Base-by-base conservation (phyloP, 116 monocot genomes). In the Iris pallida region DNA sequence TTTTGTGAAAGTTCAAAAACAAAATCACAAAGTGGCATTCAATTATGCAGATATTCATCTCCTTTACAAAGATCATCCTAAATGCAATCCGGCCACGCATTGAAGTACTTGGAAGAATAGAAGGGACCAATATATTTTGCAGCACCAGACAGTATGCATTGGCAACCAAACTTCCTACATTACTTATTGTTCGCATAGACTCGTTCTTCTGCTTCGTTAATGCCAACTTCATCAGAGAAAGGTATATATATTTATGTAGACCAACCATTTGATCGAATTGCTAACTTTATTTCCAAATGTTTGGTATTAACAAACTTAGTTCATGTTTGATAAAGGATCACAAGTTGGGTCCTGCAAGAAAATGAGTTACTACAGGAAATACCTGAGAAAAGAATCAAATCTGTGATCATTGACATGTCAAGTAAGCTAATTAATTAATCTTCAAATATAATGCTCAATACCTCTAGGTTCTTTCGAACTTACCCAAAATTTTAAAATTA, bases 391-490 rank as follows among this genome's bases (percentile, higher is more conserved):
- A 76, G 66, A 66, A 65, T 77, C 47, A 52, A 76, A 56, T 76
- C 78, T 2, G 57, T 88, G 12, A 55, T 95, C 57, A 77, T 95
- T 47, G 91, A 95, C 69, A 86, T 95, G 91, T 88, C 95, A 73
- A 95, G 95, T 91, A 74, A 85, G 42, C 60, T 41, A 11, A 8
- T 6, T 41, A 11, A 8, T 6, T 30, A 6, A 8, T 12, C 67
- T 48, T 46, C 0, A 64, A 64, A 44, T 42, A 54, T 30, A 56
- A 56, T 30, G 20, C 6, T 7, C 6, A 20, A 20, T 6, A 58
- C 5, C 17, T 18, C 57, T 0, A 0, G 7, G 5, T 18, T 19
- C 19, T 19, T 18, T 19, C 4, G 19, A 4, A 12, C 49, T 8
- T 53, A 47, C 19, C 40, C 49, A 16, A 17, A 6, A 16, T 6